phyloP scores from a whole-genome alignment of 495 filamentous ascomycete species.

The Xylaria bambusicola region DNA sequence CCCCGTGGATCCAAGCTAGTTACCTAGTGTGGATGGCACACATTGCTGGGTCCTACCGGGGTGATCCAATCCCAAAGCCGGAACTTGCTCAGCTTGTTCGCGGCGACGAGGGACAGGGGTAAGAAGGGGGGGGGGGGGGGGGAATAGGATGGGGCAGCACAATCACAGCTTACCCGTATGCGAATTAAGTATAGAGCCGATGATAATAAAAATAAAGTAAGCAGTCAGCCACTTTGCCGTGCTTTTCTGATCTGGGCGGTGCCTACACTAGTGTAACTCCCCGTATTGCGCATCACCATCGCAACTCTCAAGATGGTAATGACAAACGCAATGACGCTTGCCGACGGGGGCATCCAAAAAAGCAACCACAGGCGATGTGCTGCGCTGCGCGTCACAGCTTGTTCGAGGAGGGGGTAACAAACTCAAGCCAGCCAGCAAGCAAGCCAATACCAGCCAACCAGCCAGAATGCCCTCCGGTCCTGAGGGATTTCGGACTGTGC shows the following conservation, averaged over 20 bases:
- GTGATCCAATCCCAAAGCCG: slow-evolving; percentile 2
- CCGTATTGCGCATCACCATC: neutral
- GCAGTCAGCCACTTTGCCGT: slow-evolving; percentile 3
- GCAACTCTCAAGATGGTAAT: slow-evolving; percentile 4
- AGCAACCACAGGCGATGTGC: neutral
- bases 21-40: too few species aligned
- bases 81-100: slow-evolving; percentile 1
- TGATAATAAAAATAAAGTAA: slow-evolving; percentile 5
- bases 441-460: neutral
- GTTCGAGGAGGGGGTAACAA: too few species aligned
- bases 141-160: too few species aligned
- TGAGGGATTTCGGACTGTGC: slow-evolving; percentile 7
- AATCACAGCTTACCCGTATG: too few species aligned
- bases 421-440: too few species aligned
- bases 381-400: too few species aligned
- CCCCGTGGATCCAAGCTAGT: slow-evolving; percentile 1
- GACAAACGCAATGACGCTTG: neutral
- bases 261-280: neutral
- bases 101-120: slow-evolving; percentile 7
- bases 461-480: neutral
- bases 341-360: slow-evolving; percentile 11
- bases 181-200: neutral
- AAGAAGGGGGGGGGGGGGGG: too few species aligned
- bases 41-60: neutral
- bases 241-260: neutral